phyloP scores from a whole-genome alignment of 306 rosid species.

The Inga oerstediana region DNA sequence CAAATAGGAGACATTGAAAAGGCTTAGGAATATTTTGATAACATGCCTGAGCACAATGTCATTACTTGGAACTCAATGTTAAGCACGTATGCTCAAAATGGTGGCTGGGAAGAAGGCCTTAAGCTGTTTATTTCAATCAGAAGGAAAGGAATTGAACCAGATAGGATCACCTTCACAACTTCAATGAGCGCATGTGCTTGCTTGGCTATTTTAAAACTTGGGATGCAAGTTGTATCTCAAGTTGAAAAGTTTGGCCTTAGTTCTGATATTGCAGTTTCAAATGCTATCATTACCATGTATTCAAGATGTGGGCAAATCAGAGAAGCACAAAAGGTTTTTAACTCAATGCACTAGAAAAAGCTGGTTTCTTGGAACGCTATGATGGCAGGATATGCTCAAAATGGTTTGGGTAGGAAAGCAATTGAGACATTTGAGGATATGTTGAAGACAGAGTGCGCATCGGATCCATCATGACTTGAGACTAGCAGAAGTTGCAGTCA shows the following conservation, averaged over 20 bases:
- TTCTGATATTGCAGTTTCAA: conserved; percentile 44
- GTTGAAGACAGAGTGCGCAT: conserved; percentile 36
- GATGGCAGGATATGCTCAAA: conserved; percentile 43
- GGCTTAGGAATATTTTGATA: conserved; percentile 59
- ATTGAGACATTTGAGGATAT: conserved; percentile 43
- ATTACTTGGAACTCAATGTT: conserved; percentile 57
- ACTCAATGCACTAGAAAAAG: conserved; percentile 36
- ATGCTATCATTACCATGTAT: conserved; percentile 48
- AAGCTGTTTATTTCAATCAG: conserved; percentile 44
- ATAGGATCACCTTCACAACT: conserved; percentile 49
- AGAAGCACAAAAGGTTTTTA: conserved; percentile 45
- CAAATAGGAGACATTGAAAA: conserved; percentile 50
- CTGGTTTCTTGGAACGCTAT: conserved; percentile 11
- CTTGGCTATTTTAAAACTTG: conserved; percentile 47
- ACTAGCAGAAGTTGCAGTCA: conserved; percentile 40
- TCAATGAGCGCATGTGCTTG: conserved; percentile 53
- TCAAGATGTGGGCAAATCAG: conserved; percentile 48
- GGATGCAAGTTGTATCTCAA: conserved; percentile 46
- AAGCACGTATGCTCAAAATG: conserved; percentile 41
- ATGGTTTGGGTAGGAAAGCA: conserved; percentile 50
- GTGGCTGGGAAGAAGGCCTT: conserved; percentile 52
- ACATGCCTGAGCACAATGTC: conserved; percentile 37
- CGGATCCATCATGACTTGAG: no score
- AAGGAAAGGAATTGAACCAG: conserved; percentile 38
- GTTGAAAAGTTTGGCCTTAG: conserved; percentile 47